Base-by-base conservation (phyloP, 495 filamentous ascomycete species). In the Cetradonia linearis region DNA sequence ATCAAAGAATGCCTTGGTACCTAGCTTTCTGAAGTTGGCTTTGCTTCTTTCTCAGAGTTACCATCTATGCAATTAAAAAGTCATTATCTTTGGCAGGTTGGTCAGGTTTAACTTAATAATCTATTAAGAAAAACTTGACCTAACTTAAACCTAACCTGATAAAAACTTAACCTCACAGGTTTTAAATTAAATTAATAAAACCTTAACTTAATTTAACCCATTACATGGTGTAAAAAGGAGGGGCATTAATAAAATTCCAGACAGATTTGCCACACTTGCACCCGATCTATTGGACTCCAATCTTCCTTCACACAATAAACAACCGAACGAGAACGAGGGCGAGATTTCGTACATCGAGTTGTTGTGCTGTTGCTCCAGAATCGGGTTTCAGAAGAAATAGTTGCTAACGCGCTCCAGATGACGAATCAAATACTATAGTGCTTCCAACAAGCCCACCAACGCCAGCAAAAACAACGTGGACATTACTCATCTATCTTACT, bases 381-480 rank as follows among this genome's bases (percentile, higher is more conserved):
- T 34, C 23, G n/a, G 8, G 0, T 52, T 31, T 25, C 9, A 14
- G 36, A 52, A 37, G 47, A 37, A 52, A 18, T 34, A 18, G 34
- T 16, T 5, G 67, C 54, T 50, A 60, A 59, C 30, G 61, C 23
- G 33, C 63, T 52, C 49, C 69, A 89, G 85, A 92, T 64, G 89
- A 93, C 71, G 91, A 94, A 65, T 85, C 85, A 16, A 88, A 91
- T 63, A 74, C 72, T 56, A 68, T 93, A 23, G 76, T 74, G 3
- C 76, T 91, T 47, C 73, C 75, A 5, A 71, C 79, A 1, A 65
- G 74, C 27, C 65, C 70, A 10, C 60, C 76, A n/a, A 68, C 75
- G 5, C 76, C 77, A n/a, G 87, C 81, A 2, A 84, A 81, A 66
- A 96, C 92, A 18, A 96, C 91, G 0, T 97, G 91, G 91, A 96